A percentile compares a stretch with the other conserved stretches of the same genome.
These are phyloP conservation scores for Aspergillus affinis DNA, from an alignment of 495 filamentous ascomycete species.

Conservation along the genomic window DNA sequence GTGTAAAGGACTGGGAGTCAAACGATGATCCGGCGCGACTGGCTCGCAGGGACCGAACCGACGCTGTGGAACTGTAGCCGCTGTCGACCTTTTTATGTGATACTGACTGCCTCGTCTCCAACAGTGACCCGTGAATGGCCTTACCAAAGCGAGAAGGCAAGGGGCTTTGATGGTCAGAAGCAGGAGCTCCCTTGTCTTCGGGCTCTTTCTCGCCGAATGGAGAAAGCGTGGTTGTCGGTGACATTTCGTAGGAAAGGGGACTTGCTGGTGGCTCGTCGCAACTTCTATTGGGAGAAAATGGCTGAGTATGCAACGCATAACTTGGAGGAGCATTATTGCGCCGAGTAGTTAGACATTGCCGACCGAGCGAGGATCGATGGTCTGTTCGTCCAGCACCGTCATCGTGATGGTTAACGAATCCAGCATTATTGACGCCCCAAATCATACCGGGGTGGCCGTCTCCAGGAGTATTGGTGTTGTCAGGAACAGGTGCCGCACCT, in stretches of 20 bases:
- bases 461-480: too few species aligned
- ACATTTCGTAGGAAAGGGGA: conserved; percentile 42
- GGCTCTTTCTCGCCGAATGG: conserved; percentile 15
- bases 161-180: conserved; percentile 18
- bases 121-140: too few species aligned
- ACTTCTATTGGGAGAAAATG: conserved; percentile 16
- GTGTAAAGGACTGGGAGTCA: conserved; percentile 30
- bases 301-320: conserved; percentile 24
- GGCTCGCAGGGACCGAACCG: conserved; percentile 30
- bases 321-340: background rate
- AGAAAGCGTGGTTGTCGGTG: conserved; percentile 23
- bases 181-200: too few species aligned
- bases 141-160: background rate
- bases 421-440: too few species aligned
- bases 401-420: too few species aligned
- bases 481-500: too few species aligned
- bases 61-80: conserved; percentile 44
- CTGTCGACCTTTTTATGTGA: conserved; percentile 42
- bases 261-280: conserved; percentile 32
- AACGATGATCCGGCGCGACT: conserved; percentile 27
- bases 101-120: conserved; percentile 10
- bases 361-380: too few species aligned
- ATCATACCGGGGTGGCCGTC: too few species aligned
- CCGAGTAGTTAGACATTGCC: background rate
- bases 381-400: too few species aligned